Base-by-base conservation (phyloP, 768 basidiomycete species). In the Mycena belliarum region DNA sequence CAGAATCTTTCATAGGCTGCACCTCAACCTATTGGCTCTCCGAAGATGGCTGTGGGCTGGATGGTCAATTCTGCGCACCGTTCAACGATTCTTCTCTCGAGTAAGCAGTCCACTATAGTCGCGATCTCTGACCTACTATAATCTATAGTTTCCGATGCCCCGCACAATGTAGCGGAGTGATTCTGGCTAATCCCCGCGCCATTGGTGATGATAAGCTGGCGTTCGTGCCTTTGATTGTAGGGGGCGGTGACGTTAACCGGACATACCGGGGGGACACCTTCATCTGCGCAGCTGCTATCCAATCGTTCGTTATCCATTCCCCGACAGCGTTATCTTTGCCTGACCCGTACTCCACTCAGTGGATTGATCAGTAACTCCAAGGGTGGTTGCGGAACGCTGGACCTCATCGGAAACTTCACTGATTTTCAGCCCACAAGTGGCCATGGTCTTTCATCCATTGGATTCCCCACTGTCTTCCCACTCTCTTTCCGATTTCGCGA, bases 231-330 rank as follows among this genome's bases (percentile, higher is more conserved):
- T 76, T 94, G 23, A 78, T 95, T 45, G 88, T 95, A 2, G 93
- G 93, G n/a, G 93, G 93, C 18, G 91, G 92, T 3, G 91, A 93
- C 72, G 59, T 59, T 0, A 77, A 85, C 45, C 67, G 68, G 38
- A 93, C 91, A 5, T 95, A 94, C 66, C 81, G 93, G 66, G 91
- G 85, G 2, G 93, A 95, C 69, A 85, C 80, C 54, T 95, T 94
- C 69, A 82, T 94, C 35, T 95, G 93, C 69, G 84, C 90, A 40
- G 86, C 93, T 40, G 93, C 91, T 38, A 77, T 87, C 38, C 92
- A 94, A 75, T 84, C 86, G 86, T 93, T 71, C 83, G 80, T 15
- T 50, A 53, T 52, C 32, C 38, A 16, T 43, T 28, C 50, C 60
- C 32, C 18, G 2, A 8, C 26, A 45, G n/a, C 20, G 11, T 59